These are phyloP conservation scores for Aspergillus sergii DNA, from an alignment of 2,329 filamentous ascomycete species.

Conservation along the genomic window DNA sequence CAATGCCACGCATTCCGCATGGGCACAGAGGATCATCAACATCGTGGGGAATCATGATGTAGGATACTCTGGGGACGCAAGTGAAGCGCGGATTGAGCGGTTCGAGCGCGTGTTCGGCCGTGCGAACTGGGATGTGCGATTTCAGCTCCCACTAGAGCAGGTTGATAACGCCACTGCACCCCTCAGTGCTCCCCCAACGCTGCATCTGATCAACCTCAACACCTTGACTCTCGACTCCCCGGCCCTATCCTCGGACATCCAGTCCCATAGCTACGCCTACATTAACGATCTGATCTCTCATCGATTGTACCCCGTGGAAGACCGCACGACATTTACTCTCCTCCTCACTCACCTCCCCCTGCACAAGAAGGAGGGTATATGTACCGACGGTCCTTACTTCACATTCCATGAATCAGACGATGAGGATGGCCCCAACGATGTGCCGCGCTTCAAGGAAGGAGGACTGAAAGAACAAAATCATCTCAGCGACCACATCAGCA, in stretches of 20 bases:
- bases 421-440: constrained; percentile 57
- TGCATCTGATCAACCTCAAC: constrained; percentile 86
- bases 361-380: constrained; percentile 79
- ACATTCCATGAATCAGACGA: constrained; percentile 71
- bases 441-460: constrained; percentile 40
- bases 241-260: constrained; percentile 66
- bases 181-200: constrained; percentile 52
- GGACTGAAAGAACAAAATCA: constrained; percentile 86
- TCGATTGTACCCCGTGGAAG: constrained; percentile 60
- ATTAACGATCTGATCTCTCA: constrained; percentile 61
- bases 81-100: constrained; percentile 69
- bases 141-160: constrained; percentile 57
- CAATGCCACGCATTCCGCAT: constrained; percentile 51
- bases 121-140: constrained; percentile 84
- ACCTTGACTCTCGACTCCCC: constrained; percentile 92
- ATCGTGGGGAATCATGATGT: constrained; percentile 95
- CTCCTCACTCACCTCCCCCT: constrained; percentile 91
- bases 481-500: constrained; percentile 70
- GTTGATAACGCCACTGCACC: neutral
- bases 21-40: constrained; percentile 81
- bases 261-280: constrained; percentile 76
- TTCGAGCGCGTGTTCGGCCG: constrained; percentile 87
- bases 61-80: constrained; percentile 91
- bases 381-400: constrained; percentile 82
- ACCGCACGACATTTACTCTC: constrained; percentile 72